These are phyloP conservation scores for Moesziomyces aphidis DNA, from an alignment of 1,284 basidiomycete species.

Conservation along the genomic window DNA sequence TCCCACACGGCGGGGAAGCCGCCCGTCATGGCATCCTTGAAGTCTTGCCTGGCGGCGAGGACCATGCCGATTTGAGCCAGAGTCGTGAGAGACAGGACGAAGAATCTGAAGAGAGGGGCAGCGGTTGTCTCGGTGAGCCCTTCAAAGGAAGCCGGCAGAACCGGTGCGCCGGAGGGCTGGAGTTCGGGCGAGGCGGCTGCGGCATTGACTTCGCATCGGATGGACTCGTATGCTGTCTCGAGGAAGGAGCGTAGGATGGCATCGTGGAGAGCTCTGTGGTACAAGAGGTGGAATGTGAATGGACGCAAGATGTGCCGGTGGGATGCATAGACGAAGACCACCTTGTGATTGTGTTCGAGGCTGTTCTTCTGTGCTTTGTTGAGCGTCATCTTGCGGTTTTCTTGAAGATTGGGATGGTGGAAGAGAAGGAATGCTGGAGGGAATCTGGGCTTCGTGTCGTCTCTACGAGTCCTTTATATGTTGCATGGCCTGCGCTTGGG, in stretches of 20 bases:
- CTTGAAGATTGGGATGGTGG: neutral
- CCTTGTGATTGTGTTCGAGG: constrained; percentile 23
- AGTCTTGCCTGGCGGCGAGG: constrained; percentile 16
- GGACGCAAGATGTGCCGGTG: constrained; percentile 14
- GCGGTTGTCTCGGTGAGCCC: constrained; percentile 1
- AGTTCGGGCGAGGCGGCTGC: neutral
- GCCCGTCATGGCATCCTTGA: constrained; percentile 27
- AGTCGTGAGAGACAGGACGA: constrained; percentile 26
- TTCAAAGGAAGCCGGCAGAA: constrained; percentile 13
- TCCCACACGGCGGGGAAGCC: constrained; percentile 37
- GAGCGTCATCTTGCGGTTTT: neutral
- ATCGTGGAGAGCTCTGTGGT: constrained; percentile 24
- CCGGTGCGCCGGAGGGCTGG: too few relatives aligned
- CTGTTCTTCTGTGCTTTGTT: neutral
- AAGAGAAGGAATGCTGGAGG: neutral
- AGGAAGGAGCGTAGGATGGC: constrained; percentile 29
- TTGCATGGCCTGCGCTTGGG: neutral
- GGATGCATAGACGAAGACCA: constrained; percentile 30
- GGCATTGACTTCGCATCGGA: constrained; percentile 8
- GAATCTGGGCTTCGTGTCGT: neutral
- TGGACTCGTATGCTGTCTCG: constrained; percentile 23
- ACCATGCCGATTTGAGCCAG: constrained; percentile 21
- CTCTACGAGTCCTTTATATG: neutral
- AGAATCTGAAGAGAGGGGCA: neutral
- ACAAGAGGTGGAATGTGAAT: constrained; percentile 26